Evolutionary conservation across 345 rosid species (phyloP), one percentile per base, ranked within the genome.

Genomic region (Gynandropsis gynandra): DNA sequence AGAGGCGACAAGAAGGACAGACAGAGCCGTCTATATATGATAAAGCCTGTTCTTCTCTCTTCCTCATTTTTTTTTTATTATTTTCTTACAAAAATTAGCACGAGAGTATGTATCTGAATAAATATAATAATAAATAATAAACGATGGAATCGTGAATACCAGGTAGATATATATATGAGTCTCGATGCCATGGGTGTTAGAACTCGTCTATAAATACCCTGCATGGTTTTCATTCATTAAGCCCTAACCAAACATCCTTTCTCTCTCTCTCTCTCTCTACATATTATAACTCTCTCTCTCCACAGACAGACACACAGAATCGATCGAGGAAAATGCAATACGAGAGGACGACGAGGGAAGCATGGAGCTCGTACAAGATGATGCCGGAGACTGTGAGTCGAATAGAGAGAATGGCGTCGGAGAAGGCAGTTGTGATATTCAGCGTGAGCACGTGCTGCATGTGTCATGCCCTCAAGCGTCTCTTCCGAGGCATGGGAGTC

Each of bases 381-480:
- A 27, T 36, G 50, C 31, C 19, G 62, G 77, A 33, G 81, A 80
- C 57, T 64, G 76, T 70, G 72, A 59, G 72, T 44, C 68, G 80
- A 20, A 76, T 89, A 54, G 80, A 74, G 74, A 65, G 76, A 69
- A 49, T 89, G 45, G 97, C 83, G 0, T 64, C 93, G 1, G 97
- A 81, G 70, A 83, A 68, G 45, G 95, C 97, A 8, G 97, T 89
- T 67, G 97, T 89, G 58, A 76, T 89, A 21, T 83, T 89, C 68
- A 85, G 97, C 75, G 66, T 76, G 8, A 89, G 97, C 73, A 76
- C 72, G 0, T 89, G 97, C 74, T 89, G 97, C 82, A 89, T 89
- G 97, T 89, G 95, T 69, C 97, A 85, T 65, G 89, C 85, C 57
- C 76, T 78, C 11, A 89, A 89, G 69, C 71, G 89, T 47, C 80